Evolutionary conservation across 306 rosid genomes (phyloP), one percentile per base, ranked within the genome.

Genomic region (Inga oerstediana): DNA sequence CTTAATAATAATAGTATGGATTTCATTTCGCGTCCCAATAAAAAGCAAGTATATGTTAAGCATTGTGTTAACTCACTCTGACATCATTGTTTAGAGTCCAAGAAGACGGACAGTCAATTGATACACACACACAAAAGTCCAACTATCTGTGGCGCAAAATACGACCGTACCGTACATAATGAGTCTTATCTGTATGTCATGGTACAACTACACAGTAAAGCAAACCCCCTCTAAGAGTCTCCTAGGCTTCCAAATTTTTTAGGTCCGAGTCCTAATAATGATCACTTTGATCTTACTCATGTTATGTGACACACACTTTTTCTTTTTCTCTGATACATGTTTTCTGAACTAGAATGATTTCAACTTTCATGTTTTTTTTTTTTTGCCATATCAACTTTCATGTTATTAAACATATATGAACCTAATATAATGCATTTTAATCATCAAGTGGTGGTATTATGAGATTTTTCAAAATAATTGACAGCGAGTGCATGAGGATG

Each of bases 401-500:
- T 34, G 17, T 30, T 4, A 39, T 39, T 39, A 39, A 39, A 39
- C 43, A 39, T 39, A 39, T 39, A 39, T 39, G 15, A 61, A 24
- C 16, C 34, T 10, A 45, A 11, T 5, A 49, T 52, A 32, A 65
- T 32, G 11, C 43, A 15, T 6, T 65, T 65, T 14, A 3, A 32
- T 27, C 10, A 59, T n/a, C 10, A 59, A 59, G 65, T 56, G 12
- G 27, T 7, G 12, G 9, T 56, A 2, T 56, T 4, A 10, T n/a
- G 30, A 5, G 32, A 20, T 64, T 64, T 64, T 35, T 3, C 46
- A 37, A 37, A 68, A 37, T 20, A n/a, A 49, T 70, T 52, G 32
- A 51, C 24, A 39, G 71, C 71, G 51, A 73, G 86, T 84, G 87
- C 86, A 84, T 71, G 88, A 81, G 7, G 78, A 77, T 78, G 77